Percentiles rank a stretch among this genome's conserved stretches.
Conservation (phyloP, 2,329 filamentous ascomycete genomes). For the Hymenoscyphus occultus region DNA sequence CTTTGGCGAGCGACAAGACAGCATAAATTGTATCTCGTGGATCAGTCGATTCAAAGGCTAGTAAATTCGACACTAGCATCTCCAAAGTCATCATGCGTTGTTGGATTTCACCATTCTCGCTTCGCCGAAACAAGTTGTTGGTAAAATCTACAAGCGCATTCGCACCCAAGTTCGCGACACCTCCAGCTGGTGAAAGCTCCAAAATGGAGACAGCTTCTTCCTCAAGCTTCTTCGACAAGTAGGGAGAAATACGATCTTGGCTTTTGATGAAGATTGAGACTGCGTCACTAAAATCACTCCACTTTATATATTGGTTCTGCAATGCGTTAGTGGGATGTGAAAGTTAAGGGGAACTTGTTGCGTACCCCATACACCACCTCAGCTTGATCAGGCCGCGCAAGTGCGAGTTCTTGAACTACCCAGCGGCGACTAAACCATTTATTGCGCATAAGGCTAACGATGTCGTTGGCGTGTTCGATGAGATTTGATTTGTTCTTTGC, state of each 20-base stretch:
- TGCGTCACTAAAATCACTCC: slow-evolving; percentile 28
- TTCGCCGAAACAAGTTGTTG: slow-evolving; percentile 23
- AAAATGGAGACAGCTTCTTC: background rate
- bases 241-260: slow-evolving; percentile 17
- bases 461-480: background rate
- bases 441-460: background rate
- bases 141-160: slow-evolving; percentile 23
- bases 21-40: slow-evolving; percentile 32
- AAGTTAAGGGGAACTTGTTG: background rate
- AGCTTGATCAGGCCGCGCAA: background rate
- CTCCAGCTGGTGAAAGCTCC: background rate
- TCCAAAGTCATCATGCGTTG: slow-evolving; percentile 21
- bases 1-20: slow-evolving; percentile 27
- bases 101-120: slow-evolving; percentile 5
- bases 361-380: background rate
- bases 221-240: background rate
- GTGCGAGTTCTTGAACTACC: slow-evolving; percentile 8
- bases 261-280: slow-evolving; percentile 22
- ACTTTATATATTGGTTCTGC: slow-evolving; percentile 10
- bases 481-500: background rate
- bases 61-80: slow-evolving; percentile 24
- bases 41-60: slow-evolving; percentile 28
- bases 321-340: background rate
- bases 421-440: slow-evolving; percentile 9
- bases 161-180: slow-evolving; percentile 3